These are phyloP conservation scores for Calonectria hawksworthii DNA, from an alignment of 2,329 filamentous ascomycete species.

Conservation along the genomic window DNA sequence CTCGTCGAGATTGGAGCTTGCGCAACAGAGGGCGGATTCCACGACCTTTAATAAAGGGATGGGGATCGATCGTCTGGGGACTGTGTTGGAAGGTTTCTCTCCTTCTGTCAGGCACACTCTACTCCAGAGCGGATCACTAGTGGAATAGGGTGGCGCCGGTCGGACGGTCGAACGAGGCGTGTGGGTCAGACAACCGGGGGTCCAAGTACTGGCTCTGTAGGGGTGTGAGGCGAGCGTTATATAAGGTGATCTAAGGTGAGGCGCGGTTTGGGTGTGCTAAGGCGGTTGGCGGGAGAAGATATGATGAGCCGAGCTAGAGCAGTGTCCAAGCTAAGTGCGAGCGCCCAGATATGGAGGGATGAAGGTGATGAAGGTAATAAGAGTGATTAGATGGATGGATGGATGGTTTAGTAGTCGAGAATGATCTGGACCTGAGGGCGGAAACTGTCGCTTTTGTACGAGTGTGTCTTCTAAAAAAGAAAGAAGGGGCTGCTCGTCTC, in stretches of 20 bases:
- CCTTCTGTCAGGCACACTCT: slow-evolving; percentile 35
- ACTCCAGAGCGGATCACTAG: slow-evolving; percentile 35
- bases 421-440: slow-evolving; percentile 31
- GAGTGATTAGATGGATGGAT: background rate
- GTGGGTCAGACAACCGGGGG: slow-evolving; percentile 45
- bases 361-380: slow-evolving; percentile 2
- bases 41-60: slow-evolving; percentile 33
- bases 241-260: slow-evolving; percentile 37
- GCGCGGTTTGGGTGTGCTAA: slow-evolving; percentile 14
- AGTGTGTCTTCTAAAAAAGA: slow-evolving; percentile 29
- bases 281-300: background rate
- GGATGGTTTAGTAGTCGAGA: slow-evolving; percentile 3
- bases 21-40: slow-evolving; percentile 36
- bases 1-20: slow-evolving; percentile 33
- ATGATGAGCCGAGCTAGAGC: slow-evolving; percentile 1
- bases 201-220: slow-evolving; percentile 31
- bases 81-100: slow-evolving; percentile 25
- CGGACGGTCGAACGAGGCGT: slow-evolving; percentile 42
- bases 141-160: slow-evolving; percentile 43
- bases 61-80: slow-evolving; percentile 39
- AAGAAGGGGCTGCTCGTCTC: slow-evolving; percentile 23
- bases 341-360: slow-evolving; percentile 3
- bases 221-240: slow-evolving; percentile 31
- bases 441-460: slow-evolving; percentile 45
- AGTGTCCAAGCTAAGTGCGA: background rate